phyloP scores from a whole-genome alignment of 2,329 filamentous ascomycete species.

The Aspergillus ochraceus region DNA sequence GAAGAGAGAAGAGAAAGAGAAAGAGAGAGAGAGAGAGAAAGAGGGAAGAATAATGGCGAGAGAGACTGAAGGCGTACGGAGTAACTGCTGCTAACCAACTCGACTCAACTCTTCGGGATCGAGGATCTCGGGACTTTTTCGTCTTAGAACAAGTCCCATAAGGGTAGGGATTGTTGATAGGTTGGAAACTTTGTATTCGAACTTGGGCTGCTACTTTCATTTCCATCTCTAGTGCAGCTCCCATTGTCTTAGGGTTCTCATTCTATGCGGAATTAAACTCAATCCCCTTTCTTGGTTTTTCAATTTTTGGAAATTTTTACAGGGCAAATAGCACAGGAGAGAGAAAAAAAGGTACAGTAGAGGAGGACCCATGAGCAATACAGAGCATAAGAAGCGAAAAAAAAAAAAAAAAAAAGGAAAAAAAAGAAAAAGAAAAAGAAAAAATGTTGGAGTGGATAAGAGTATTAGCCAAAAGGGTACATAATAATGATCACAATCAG shows the following conservation, averaged over 20 bases:
- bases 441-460: not conserved
- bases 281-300: conserved; percentile 8
- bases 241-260: not conserved
- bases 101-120: conserved; percentile 15
- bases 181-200: not conserved
- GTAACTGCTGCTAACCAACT: not conserved
- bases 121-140: conserved; percentile 19
- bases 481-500: conserved; percentile 1
- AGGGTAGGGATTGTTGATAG: not conserved
- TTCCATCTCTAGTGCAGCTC: not conserved
- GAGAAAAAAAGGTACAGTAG: not conserved
- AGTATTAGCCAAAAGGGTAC: not conserved
- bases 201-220: not conserved
- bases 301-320: conserved; percentile 5
- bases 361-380: conserved; percentile 1
- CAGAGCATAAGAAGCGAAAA: not conserved
- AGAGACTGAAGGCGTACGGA: not conserved
- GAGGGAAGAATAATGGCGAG: not conserved
- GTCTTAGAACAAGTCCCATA: not conserved
- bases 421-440: not conserved
- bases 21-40: not conserved
- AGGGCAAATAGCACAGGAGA: not conserved
- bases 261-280: not conserved
- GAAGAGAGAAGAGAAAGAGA: not conserved
- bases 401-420: not conserved